Percentiles rank a stretch among this genome's conserved stretches.
Evolutionary conservation across 345 rosid genomes (phyloP).

Genomic region (Dipteronia dyeriana): DNA sequence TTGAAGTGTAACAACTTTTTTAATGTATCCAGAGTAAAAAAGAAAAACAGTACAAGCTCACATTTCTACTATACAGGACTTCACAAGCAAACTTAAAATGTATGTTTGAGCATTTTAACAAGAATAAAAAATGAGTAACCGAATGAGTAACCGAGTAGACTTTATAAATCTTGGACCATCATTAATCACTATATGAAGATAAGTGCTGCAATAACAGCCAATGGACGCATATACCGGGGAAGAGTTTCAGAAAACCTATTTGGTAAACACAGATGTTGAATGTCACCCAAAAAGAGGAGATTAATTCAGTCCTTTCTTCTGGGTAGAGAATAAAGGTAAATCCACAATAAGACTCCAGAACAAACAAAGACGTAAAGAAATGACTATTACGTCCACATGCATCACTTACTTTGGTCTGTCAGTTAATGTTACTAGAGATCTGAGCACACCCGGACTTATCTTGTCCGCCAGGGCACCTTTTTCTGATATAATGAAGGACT

Average conservation of each 20-base stretch:
- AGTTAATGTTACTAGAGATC: constrained; percentile 59
- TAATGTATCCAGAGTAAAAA: not conserved
- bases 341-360: not conserved
- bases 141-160: not conserved
- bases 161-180: not conserved
- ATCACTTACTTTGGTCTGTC: constrained; percentile 55
- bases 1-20: not conserved
- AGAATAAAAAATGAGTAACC: not conserved
- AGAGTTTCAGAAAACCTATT: not conserved
- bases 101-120: not conserved
- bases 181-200: not conserved
- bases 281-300: not conserved
- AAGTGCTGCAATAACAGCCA: not conserved
- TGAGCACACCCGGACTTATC: constrained; percentile 61
- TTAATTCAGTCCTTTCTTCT: not conserved
- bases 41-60: not conserved
- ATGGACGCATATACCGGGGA: not conserved
- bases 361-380: not conserved
- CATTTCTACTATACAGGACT: not conserved
- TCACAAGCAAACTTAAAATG: not conserved
- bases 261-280: not conserved
- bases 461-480: constrained; percentile 77
- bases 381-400: not conserved
- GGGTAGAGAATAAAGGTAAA: not conserved
- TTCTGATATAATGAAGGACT: constrained; percentile 60